Evolutionary conservation across 139 green algal genomes (phyloP), one percentile per base, ranked within the genome.

Genomic region (Micromonas pusilla): DNA sequence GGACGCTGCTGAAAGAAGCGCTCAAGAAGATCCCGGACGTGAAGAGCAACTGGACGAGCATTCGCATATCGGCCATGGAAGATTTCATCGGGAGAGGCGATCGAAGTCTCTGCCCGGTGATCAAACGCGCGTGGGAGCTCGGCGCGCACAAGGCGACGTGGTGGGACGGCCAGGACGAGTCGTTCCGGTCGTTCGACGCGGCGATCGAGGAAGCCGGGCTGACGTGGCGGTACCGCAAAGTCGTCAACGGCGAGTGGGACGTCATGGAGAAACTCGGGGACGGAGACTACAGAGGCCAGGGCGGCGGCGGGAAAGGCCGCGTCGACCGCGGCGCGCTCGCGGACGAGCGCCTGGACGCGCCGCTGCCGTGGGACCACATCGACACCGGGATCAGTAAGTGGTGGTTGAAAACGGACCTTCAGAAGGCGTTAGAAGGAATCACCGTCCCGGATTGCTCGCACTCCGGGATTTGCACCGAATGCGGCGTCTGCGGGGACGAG

Each of bases 371-470:
- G 89, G 89, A 93, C 77, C 87, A 91, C 83, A 84, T 93, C 5
- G 88, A 93, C 68, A 86, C 79, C 45, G 45, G 88, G 52, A 89
- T 93, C 70, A 52, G 76, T 63, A 93, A 92, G 81, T 89, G 79
- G 79, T 93, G 89, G 89, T 86, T 93, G 4, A 93, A 93, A 73
- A 73, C 89, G 20, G 89, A 93, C 74, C 82, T 93, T 70, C 89
- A 93, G 83, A 62, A 70, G 31, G 89, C 89, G 13, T 80, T 93
- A 53, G 89, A 93, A 81, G 89, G 87, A 0, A 66, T 79, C 39
- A 93, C 89, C 1, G 84, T 93, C 57, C 85, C 89, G 30, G 89
- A 93, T 83, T 93, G 89, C 85, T 87, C 84, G 0, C 89, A 93
- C 81, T 84, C 66, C 36, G 83, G 83, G 25, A 23, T 88, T 23